A percentile compares a stretch with the other conserved stretches of the same genome.
phyloP scores from a whole-genome alignment of 73 alveolate genomes.

The Paramecium biaurelia region DNA sequence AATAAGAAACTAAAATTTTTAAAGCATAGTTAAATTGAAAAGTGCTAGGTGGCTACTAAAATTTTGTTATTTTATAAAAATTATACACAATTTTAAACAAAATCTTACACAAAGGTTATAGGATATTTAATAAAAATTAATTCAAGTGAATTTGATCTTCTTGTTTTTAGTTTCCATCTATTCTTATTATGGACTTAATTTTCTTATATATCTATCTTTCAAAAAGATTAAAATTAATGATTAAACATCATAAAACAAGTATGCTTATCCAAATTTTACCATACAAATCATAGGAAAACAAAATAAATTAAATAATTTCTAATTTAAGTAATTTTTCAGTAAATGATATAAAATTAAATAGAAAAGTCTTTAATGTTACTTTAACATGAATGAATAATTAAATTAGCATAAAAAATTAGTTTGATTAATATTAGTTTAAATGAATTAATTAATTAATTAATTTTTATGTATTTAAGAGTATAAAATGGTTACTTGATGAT shows the following conservation, averaged over 20 bases:
- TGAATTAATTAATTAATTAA: background rate
- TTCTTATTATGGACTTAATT: too few relatives aligned
- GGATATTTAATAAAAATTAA: too few relatives aligned
- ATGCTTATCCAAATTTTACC: too few relatives aligned
- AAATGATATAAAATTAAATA: too few relatives aligned
- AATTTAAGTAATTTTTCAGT: too few relatives aligned
- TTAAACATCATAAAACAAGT: too few relatives aligned
- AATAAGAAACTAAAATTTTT: background rate
- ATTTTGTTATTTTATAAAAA: background rate
- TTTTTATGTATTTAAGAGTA: background rate
- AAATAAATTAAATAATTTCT: too few relatives aligned
- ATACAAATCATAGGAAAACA: too few relatives aligned
- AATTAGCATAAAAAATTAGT: background rate
- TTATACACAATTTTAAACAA: too few relatives aligned
- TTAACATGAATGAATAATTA: background rate
- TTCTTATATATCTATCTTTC: too few relatives aligned
- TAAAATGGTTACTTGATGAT: background rate
- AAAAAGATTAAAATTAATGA: too few relatives aligned
- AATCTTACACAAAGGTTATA: background rate
- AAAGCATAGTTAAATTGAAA: background rate
- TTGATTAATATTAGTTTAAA: background rate
- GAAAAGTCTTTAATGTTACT: background rate
- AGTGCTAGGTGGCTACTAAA: background rate
- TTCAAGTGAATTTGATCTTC: background rate
- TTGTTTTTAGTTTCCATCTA: too few relatives aligned